These are phyloP conservation scores for Cucurbita pepo DNA, from an alignment of 306 rosid species.

Conservation along the genomic window DNA sequence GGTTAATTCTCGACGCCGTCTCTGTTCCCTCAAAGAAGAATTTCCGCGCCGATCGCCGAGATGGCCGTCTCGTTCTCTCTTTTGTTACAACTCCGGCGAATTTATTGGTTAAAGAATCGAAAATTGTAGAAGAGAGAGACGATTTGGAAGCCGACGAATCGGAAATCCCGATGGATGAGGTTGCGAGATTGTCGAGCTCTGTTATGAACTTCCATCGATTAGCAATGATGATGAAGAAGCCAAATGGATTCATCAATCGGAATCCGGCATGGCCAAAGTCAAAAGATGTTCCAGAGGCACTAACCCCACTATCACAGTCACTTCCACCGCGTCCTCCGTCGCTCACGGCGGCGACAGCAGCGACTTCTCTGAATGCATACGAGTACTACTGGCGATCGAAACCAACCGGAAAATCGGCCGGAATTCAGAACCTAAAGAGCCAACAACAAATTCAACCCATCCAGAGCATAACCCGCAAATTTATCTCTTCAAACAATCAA, in stretches of 20 bases:
- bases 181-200: slow-evolving; percentile 1
- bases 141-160: slow-evolving; percentile 3
- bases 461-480: slow-evolving; percentile 8
- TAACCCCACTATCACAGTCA: slow-evolving; percentile 26
- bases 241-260: slow-evolving; percentile 36
- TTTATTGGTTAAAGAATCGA: background rate
- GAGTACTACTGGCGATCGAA: slow-evolving; percentile 58
- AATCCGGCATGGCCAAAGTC: slow-evolving; percentile 33
- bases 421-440: slow-evolving; percentile 10
- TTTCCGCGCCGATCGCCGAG: background rate
- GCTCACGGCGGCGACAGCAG: slow-evolving; percentile 6
- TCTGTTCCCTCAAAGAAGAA: background rate
- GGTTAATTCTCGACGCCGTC: slow-evolving; percentile 1
- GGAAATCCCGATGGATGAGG: slow-evolving; percentile 14
- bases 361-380: slow-evolving; percentile 39
- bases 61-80: slow-evolving; percentile 6
- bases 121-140: background rate
- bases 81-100: background rate
- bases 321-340: slow-evolving; percentile 44
- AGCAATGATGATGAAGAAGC: slow-evolving; percentile 32
- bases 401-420: slow-evolving; percentile 11
- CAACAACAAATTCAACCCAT: slow-evolving; percentile 7
- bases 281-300: slow-evolving; percentile 11
- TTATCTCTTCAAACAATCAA: slow-evolving; percentile 12
- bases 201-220: slow-evolving; percentile 25